These are phyloP conservation scores for Candida dubliniensis DNA, from an alignment of 1,139 yeast genomes.

Conservation along the genomic window DNA sequence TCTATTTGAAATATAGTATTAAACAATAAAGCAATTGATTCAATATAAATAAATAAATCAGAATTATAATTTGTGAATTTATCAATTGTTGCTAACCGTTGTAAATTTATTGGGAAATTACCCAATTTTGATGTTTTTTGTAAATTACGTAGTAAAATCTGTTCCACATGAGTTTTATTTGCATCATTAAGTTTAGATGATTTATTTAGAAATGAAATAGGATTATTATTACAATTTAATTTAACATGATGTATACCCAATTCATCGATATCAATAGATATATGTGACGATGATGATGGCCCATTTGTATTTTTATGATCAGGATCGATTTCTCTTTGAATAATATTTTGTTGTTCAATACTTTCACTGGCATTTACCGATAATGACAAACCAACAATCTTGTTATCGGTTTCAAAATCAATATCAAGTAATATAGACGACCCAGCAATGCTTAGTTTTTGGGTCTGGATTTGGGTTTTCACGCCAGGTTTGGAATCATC, in stretches of 20 bases:
- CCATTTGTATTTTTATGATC: constrained; percentile 11
- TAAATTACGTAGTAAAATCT: constrained; percentile 31
- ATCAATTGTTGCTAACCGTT: constrained; percentile 40
- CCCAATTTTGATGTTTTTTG: constrained; percentile 21
- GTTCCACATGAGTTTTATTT: constrained; percentile 24
- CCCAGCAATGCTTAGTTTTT: constrained; percentile 46
- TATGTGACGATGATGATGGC: constrained; percentile 9
- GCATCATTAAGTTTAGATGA: constrained; percentile 8
- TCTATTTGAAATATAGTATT: constrained; percentile 21
- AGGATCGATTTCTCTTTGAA: neutral
- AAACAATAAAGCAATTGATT: constrained; percentile 32
- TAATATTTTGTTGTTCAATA: neutral
- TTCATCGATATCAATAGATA: constrained; percentile 8
- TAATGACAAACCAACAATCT: constrained; percentile 31
- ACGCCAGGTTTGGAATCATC: constrained; percentile 18
- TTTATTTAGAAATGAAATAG: constrained; percentile 18
- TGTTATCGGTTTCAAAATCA: constrained; percentile 32
- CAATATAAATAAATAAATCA: constrained; percentile 35
- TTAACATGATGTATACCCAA: constrained; percentile 8
- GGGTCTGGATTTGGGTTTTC: constrained; percentile 26
- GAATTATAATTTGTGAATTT: constrained; percentile 30
- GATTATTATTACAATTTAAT: constrained; percentile 16
- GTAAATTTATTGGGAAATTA: constrained; percentile 37
- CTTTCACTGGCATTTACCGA: constrained; percentile 35
- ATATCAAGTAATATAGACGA: constrained; percentile 44